Percentiles rank a stretch among this genome's conserved stretches.
These are phyloP conservation scores for Geotrichum siamense DNA, from an alignment of 1,139 yeast species.

Conservation along the genomic window DNA sequence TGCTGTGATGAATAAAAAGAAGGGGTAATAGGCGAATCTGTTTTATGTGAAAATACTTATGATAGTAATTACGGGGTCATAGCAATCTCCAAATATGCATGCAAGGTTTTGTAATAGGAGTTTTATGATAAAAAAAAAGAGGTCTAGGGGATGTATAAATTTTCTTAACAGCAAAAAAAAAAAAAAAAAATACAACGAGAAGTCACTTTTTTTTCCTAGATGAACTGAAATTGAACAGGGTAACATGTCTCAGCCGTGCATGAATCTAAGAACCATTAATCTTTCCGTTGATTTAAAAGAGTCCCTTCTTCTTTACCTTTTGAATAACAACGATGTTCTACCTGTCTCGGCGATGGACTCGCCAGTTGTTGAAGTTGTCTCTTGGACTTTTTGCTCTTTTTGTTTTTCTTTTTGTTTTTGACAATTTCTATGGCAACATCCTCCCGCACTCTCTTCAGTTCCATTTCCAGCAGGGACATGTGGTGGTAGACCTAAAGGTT, in stretches of 20 bases:
- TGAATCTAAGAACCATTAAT: no score
- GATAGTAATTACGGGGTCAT: no score
- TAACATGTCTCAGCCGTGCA: no score
- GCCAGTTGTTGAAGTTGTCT: slow-evolving; percentile 26
- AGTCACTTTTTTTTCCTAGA: not conserved
- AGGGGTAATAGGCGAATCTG: no score
- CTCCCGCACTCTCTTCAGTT: slow-evolving; percentile 31
- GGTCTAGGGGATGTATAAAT: not conserved
- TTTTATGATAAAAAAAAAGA: no score
- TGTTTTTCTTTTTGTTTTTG: slow-evolving; percentile 22
- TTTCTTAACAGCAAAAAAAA: not conserved
- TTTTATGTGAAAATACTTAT: no score
- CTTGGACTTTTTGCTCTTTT: slow-evolving; percentile 21
- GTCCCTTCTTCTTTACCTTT: not conserved
- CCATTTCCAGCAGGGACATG: slow-evolving; percentile 26
- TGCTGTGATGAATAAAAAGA: no score
- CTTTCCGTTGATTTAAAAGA: not conserved
- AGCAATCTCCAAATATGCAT: no score
- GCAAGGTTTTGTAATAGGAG: no score
- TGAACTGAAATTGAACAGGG: no score
- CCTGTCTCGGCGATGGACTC: slow-evolving; percentile 29
- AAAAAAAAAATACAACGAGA: no score
- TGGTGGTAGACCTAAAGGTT: slow-evolving; percentile 31
- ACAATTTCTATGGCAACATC: slow-evolving; percentile 30
- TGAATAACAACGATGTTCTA: slow-evolving; percentile 2